Base-by-base conservation (phyloP, 2,329 filamentous ascomycete species). In the Magnaporthiopsis poae region DNA sequence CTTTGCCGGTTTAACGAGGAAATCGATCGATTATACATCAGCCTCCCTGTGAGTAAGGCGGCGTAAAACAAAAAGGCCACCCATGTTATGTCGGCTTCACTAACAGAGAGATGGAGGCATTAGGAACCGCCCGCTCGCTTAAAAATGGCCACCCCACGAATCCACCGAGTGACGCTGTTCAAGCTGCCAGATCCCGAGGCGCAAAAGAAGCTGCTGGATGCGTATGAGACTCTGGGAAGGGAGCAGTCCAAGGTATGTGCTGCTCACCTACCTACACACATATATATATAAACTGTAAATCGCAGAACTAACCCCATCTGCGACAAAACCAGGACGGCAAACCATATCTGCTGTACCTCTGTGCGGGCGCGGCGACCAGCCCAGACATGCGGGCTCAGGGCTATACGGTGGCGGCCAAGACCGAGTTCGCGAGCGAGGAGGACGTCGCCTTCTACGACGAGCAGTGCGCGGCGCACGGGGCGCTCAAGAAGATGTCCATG, bases 401-500 rank as follows among this genome's bases (percentile, higher is more conserved):
- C 61, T 90, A 82, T 78, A 90, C 86, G 9, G 72, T 91, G 65
- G 81, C 85, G 21, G 84, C 84, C 63, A 84, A 86, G 74, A 86
- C 83, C 60, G 83, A 84, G 62, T 91, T 91, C 73, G 81, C 82
- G 62, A 87, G 77, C 68, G 72, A 86, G 66, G 87, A 87, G 15
- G 89, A 91, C 74, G 86, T 91, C 84, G 80, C 84, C 70, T 91
- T 84, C 77, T 91, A 90, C 74, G 88, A 91, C 74, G 78, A 80
- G 12, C 79, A 74, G 66, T 82, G 80, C 70, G 67, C 71, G n/a
- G 79, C 79, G 1, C 81, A 83, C 69, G 70, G 72, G 67, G 73
- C 69, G 31, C 75, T 83, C 67, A 82, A 80, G 74, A 72, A 71
- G 46, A 69, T 71, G 2, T 77, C 75, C 18, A 65, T 56, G n/a